Conservation (phyloP, 495 filamentous ascomycete species). For the Aspergillus mulundensis region DNA sequence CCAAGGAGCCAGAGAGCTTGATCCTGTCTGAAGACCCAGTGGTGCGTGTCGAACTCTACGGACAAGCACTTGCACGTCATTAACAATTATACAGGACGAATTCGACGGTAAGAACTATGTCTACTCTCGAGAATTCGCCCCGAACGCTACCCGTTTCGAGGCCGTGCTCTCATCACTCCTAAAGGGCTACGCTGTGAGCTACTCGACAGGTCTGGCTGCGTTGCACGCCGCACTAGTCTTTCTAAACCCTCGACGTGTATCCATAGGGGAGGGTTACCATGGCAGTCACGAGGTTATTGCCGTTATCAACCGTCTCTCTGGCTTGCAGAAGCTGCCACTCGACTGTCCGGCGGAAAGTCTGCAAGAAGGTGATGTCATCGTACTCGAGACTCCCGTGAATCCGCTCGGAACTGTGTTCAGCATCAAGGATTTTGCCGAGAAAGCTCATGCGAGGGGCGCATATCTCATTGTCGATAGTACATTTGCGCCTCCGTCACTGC, state of each 20-base stretch:
- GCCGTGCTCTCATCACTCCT: slow-evolving; percentile 71
- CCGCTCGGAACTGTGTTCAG: slow-evolving; percentile 75
- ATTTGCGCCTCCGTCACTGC: slow-evolving; percentile 83
- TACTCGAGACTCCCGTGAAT: slow-evolving; percentile 90
- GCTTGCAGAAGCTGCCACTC: slow-evolving; percentile 61
- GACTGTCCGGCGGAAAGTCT: slow-evolving; percentile 54
- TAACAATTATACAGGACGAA: slow-evolving; percentile 21
- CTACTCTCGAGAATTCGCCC: slow-evolving; percentile 74
- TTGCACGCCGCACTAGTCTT: slow-evolving; percentile 78
- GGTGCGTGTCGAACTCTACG: slow-evolving; percentile 13
- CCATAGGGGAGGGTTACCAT: slow-evolving; percentile 83
- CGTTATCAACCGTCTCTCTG: slow-evolving; percentile 66
- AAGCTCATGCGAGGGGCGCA: slow-evolving; percentile 69
- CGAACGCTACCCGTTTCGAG: slow-evolving; percentile 79
- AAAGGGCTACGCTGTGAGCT: slow-evolving; percentile 66
- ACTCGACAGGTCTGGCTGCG: slow-evolving; percentile 79
- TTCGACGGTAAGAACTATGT: slow-evolving; percentile 41
- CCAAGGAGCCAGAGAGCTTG: slow-evolving; percentile 60
- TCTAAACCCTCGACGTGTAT: slow-evolving; percentile 71
- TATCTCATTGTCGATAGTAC: slow-evolving; percentile 83
- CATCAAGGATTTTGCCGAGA: slow-evolving; percentile 63
- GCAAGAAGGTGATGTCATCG: slow-evolving; percentile 73
- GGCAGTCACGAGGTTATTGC: slow-evolving; percentile 81
- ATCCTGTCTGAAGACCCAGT: slow-evolving; percentile 36
- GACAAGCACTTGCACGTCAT: not conserved